A percentile compares a stretch with the other conserved stretches of the same genome.
Evolutionary conservation across 164 flowering plant species (phyloP).

Genomic region (Stephania yunnanensis): DNA sequence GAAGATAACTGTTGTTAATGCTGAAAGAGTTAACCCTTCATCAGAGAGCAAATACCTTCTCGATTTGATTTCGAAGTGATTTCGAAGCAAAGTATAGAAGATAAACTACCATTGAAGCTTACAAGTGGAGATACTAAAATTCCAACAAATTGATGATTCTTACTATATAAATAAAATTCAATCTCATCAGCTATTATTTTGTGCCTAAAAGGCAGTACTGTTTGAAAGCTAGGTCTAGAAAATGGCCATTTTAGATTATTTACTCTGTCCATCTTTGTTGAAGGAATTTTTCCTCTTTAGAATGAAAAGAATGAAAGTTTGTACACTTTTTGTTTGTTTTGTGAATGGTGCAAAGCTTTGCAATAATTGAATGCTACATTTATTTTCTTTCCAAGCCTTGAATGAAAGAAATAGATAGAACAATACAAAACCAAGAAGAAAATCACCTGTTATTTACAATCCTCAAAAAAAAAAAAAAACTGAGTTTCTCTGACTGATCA

Average conservation of each 20-base stretch:
- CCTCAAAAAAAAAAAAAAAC: too few species aligned
- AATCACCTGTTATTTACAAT: not conserved
- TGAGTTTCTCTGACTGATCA: not conserved
- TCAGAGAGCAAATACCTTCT: slow-evolving; percentile 52
- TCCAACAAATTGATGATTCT: not conserved
- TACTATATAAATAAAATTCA: not conserved
- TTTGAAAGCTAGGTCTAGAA: not conserved
- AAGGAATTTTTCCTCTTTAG: not conserved
- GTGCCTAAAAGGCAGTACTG: not conserved
- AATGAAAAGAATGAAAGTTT: not conserved
- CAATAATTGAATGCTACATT: not conserved
- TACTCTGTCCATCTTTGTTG: not conserved
- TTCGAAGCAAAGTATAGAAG: not conserved
- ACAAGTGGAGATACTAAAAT: not conserved
- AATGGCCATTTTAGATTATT: not conserved
- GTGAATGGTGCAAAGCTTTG: not conserved
- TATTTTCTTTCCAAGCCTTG: not conserved
- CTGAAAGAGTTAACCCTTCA: slow-evolving; percentile 57
- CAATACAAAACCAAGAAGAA: not conserved
- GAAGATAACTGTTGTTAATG: slow-evolving; percentile 78
- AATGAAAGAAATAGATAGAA: not conserved
- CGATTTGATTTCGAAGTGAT: slow-evolving; percentile 36
- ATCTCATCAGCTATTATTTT: not conserved
- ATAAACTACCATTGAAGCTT: not conserved
- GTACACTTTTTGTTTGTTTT: not conserved